Evolutionary conservation across 495 filamentous ascomycete species (phyloP).

Genomic region (Xylaria castorea): DNA sequence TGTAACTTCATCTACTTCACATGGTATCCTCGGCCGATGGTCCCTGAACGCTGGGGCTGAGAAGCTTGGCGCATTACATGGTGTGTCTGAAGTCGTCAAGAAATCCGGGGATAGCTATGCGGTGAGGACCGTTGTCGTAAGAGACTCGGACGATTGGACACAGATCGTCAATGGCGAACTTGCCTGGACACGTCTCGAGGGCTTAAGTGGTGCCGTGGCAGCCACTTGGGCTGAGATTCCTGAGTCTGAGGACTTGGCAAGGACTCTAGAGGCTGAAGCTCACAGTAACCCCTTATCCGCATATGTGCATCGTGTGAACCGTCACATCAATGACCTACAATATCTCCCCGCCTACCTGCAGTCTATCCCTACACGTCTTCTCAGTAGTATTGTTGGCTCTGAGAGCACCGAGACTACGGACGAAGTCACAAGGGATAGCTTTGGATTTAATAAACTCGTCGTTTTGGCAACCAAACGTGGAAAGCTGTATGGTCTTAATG

Average conservation of each 20-base stretch:
- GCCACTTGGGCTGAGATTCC: conserved; percentile 81
- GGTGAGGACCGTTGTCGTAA: conserved; percentile 74
- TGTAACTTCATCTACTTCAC: conserved; percentile 77
- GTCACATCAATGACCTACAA: conserved; percentile 80
- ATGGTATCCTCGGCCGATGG: conserved; percentile 78
- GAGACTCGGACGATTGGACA: conserved; percentile 77
- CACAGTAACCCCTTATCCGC: conserved; percentile 79
- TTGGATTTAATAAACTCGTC: conserved; percentile 84
- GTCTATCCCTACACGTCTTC: conserved; percentile 66
- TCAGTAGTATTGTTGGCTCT: conserved; percentile 70
- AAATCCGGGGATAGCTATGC: conserved; percentile 68
- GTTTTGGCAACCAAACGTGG: conserved; percentile 83
- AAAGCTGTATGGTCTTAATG: conserved; percentile 78
- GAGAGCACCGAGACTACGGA: conserved; percentile 57
- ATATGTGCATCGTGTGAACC: conserved; percentile 84
- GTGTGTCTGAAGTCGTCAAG: conserved; percentile 82
- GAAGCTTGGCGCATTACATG: conserved; percentile 61
- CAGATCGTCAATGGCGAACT: conserved; percentile 81
- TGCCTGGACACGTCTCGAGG: conserved; percentile 83
- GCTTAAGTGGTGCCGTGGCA: conserved; percentile 73
- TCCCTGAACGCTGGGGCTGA: conserved; percentile 52
- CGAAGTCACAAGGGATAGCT: conserved; percentile 70
- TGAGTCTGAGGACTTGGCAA: conserved; percentile 72
- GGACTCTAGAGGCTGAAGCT: conserved; percentile 83
- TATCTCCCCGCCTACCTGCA: conserved; percentile 78